These are phyloP conservation scores for Kingdonia uniflora DNA, from an alignment of 164 flowering plant genomes.

Conservation along the genomic window DNA sequence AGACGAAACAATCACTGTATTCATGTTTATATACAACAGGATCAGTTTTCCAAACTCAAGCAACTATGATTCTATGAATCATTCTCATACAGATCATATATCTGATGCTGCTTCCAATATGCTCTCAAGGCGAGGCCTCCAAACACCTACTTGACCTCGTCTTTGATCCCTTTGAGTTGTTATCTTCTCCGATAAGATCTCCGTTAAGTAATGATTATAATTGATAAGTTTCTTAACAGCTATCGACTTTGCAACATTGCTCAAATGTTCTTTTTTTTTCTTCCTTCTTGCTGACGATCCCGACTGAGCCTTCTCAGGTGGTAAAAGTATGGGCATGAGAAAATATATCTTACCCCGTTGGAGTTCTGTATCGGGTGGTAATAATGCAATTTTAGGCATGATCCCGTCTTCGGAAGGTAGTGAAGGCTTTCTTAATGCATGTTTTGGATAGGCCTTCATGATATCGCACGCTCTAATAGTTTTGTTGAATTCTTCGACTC, in stretches of 20 bases:
- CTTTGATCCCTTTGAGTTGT: conserved; percentile 59
- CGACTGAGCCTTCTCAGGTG: conserved; percentile 19
- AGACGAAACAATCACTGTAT: too few relatives aligned
- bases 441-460: conserved; percentile 78
- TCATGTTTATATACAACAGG: background rate
- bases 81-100: conserved; percentile 9
- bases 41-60: background rate
- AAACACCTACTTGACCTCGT: conserved; percentile 68
- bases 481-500: conserved; percentile 69
- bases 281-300: conserved; percentile 22
- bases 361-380: conserved; percentile 79
- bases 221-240: conserved; percentile 22
- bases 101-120: conserved; percentile 51
- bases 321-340: conserved; percentile 50
- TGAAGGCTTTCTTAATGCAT: conserved; percentile 59
- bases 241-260: conserved; percentile 2
- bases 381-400: conserved; percentile 42
- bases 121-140: conserved; percentile 93
- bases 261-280: conserved; percentile 10
- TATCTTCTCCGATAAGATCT: conserved; percentile 62
- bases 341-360: conserved; percentile 92
- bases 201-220: conserved; percentile 70
- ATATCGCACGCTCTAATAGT: conserved; percentile 54
- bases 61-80: background rate
- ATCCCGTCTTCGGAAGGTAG: conserved; percentile 32